Conservation (phyloP, 2,329 filamentous ascomycete species). For the Paraphoma chrysanthemicola region DNA sequence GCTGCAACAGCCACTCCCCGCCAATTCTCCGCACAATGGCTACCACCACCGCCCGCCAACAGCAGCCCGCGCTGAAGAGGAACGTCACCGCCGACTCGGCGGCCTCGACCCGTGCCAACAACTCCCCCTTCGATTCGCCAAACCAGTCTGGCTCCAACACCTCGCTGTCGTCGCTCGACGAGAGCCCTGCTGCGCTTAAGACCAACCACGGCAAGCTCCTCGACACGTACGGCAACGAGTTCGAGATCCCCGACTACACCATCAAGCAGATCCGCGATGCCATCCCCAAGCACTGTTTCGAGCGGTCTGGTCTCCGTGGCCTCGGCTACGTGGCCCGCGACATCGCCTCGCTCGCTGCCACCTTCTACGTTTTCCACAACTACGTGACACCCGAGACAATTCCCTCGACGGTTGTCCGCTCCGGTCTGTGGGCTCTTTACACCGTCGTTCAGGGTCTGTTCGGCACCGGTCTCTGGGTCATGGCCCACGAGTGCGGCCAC, state of each 20-base stretch:
- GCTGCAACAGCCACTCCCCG: neutral
- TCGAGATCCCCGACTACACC: constrained; percentile 91
- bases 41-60: constrained; percentile 63
- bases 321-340: constrained; percentile 87
- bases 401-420: constrained; percentile 71
- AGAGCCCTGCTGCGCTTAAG: constrained; percentile 58
- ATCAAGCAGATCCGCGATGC: constrained; percentile 98
- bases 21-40: constrained; percentile 32
- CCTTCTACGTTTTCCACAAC: constrained; percentile 88
- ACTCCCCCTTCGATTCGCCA: constrained; percentile 66
- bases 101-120: constrained; percentile 60
- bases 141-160: constrained; percentile 78
- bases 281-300: constrained; percentile 96
- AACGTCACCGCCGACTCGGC: constrained; percentile 59
- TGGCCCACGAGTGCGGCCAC: constrained; percentile 98
- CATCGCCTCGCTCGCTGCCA: constrained; percentile 71
- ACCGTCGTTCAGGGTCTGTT: constrained; percentile 90
- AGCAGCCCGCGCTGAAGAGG: constrained; percentile 55
- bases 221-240: constrained; percentile 94
- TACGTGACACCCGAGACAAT: constrained; percentile 86
- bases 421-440: constrained; percentile 70
- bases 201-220: constrained; percentile 68
- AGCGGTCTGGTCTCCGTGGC: constrained; percentile 79
- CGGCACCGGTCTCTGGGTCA: constrained; percentile 91
- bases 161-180: constrained; percentile 86